phyloP scores from a whole-genome alignment of 1,284 basidiomycete species.

The Cerioporus squamosus region DNA sequence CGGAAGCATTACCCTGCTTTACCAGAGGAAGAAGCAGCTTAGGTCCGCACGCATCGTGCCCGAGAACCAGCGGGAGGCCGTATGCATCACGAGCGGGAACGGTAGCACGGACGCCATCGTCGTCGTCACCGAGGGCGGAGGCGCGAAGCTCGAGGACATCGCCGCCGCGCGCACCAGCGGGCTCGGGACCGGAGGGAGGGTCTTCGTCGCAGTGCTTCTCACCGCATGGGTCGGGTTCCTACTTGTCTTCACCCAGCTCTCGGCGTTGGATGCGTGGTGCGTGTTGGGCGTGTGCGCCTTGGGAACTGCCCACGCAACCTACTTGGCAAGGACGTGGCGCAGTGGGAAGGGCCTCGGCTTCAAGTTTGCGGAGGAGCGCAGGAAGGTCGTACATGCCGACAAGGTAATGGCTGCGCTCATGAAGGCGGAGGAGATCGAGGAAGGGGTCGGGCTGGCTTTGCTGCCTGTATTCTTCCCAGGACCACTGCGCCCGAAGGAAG shows the following conservation, averaged over 20 bases:
- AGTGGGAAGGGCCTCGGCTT: conserved; percentile 20
- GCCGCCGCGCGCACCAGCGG: conserved; percentile 23
- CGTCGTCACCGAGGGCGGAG: conserved; percentile 26
- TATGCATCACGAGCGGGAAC: conserved; percentile 33
- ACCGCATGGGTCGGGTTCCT: conserved; percentile 24
- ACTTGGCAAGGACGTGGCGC: conserved; percentile 21
- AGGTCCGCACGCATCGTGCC: conserved; percentile 20
- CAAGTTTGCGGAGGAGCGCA: conserved; percentile 16
- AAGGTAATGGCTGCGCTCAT: conserved; percentile 26
- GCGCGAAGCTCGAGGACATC: conserved; percentile 32
- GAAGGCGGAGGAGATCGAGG: conserved; percentile 18
- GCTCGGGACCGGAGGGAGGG: conserved; percentile 3
- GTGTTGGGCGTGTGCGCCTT: conserved; percentile 21
- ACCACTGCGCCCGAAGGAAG: conserved; percentile 20
- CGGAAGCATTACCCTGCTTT: conserved; percentile 20
- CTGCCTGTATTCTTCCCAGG: conserved; percentile 27
- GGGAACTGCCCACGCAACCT: conserved; percentile 24
- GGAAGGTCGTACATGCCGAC: conserved; percentile 16
- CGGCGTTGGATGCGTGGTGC: conserved; percentile 24
- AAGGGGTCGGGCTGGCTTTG: conserved; percentile 24
- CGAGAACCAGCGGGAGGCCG: conserved; percentile 22
- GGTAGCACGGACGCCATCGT: conserved; percentile 32
- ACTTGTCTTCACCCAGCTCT: conserved; percentile 21
- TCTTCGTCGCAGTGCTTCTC: conserved; percentile 14
- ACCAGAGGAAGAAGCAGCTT: conserved; percentile 29